Evolutionary conservation across 495 filamentous ascomycete genomes (phyloP), one percentile per base, ranked within the genome.

Genomic region (Friedmanniomyces endolithicus): DNA sequence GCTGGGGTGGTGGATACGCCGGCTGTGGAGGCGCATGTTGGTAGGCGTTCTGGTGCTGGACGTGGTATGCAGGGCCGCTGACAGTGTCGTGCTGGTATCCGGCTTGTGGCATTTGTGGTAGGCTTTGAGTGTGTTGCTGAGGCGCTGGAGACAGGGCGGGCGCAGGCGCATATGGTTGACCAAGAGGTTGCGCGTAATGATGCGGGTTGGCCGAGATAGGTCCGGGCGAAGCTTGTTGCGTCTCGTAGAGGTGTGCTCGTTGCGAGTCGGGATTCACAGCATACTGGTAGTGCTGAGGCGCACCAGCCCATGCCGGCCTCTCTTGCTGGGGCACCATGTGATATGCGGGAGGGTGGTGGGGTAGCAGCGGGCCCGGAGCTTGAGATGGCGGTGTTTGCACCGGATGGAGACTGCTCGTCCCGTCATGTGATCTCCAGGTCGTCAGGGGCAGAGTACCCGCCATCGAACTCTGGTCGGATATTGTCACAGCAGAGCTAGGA

Each of bases 381-480:
- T 33, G 23, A 20, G 35, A 39, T 6, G 48, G 7, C 50, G 46
- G 45, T n/a, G 34, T 24, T 25, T 20, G 44, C 31, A 49, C 44
- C 20, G 37, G 27, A n/a, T 60, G 57, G 3, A 45, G 37, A 33
- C 39, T 37, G 14, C 12, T 16, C 40, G 19, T 25, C 17, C 46
- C 47, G 12, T 62, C 59, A 24, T 62, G 59, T 24, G 59, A 51
- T 34, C 59, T 29, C 59, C 59, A 62, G 1, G 39, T 23, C 11
- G 59, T 50, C n/a, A 62, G 40, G 20, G 29, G 22, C 11, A 55
- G 31, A 23, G 8, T n/a, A 11, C 27, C 35, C 9, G 34, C 19
- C 24, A 48, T 19, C 2, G 50, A 19, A 16, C 9, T 34, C 9
- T 19, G 11, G 23, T 34, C 47, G 2, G 49, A 35, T 7, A 57